Evolutionary conservation across 73 alveolate genomes (phyloP), one percentile per base, ranked within the genome.

Genomic region (Urostyla sp.): DNA sequence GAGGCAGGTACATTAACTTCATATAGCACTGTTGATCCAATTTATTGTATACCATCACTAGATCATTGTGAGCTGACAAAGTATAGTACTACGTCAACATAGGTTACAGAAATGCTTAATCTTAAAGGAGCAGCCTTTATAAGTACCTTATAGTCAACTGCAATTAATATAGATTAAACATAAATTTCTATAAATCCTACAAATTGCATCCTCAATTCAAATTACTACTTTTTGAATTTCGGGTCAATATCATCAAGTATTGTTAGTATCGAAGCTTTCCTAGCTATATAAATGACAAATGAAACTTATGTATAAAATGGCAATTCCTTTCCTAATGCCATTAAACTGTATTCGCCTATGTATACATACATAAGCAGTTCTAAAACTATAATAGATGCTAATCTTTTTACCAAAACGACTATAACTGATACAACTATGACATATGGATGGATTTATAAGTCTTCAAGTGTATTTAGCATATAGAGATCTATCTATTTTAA

Each of bases 251-350:
- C n/a, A n/a, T n/a, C n/a, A n/a, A 13, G 56, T 30, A 58, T 58
- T 58, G 75, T 58, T 40, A 5, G 37, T 31, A 58, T 58, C 1
- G 75, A 58, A 35, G 75, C 56, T 7, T 58, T 58, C 37, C 31
- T 58, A 20, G 16, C 5, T 18, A 35, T 58, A 6, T 11, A 32
- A 34, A 4, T 58, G n/a, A 5, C 15, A 1, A 58, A 58, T 32
- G 75, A 58, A 40, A 32, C 54, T 10, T 58, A 10, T 58, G 37
- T 3, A 2, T n/a, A 30, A 30, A 58, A 58, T 58, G 75, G 75
- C 5, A 58, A 58, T 31, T 58, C 75, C 2, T 58, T 58, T 58
- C 38, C 75, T 3, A 55, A 58, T 31, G 54, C 54, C 2, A 30
- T 58, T 10, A 58, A 27, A 8, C n/a, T 30, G 15, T 58, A n/a